A percentile compares a stretch with the other conserved stretches of the same genome.
Evolutionary conservation across 208 protist genomes (phyloP).

Genomic region (Acanthamoeba rhysodes): DNA sequence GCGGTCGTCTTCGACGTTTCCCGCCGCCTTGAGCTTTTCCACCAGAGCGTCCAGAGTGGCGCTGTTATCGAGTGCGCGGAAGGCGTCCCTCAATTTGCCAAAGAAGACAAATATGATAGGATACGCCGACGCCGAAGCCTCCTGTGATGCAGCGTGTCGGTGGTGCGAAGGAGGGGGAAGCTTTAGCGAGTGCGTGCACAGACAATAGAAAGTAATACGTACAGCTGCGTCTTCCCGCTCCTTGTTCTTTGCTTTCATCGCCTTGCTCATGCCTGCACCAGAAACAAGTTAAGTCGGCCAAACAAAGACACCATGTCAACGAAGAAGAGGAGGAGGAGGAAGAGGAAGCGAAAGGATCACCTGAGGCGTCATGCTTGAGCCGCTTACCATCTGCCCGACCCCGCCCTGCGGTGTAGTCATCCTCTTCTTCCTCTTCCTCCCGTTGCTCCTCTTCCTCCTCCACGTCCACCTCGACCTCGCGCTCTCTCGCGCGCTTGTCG

Average conservation of each 20-base stretch:
- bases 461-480: not conserved
- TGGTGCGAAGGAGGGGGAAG: not conserved
- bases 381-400: not conserved
- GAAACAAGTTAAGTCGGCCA: too few relatives aligned
- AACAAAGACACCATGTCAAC: too few relatives aligned
- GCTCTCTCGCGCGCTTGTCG: not conserved
- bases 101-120: constrained; percentile 67
- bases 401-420: not conserved
- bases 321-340: not conserved
- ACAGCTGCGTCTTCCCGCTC: not conserved
- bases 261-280: not conserved
- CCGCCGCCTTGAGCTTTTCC: constrained; percentile 19
- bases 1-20: constrained; percentile 25
- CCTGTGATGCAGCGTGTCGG: not conserved
- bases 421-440: not conserved
- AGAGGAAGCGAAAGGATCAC: too few relatives aligned
- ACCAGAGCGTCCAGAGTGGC: constrained; percentile 48
- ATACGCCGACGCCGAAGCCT: constrained; percentile 11
- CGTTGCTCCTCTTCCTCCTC: not conserved
- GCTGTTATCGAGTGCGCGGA: constrained; percentile 20
- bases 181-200: too few relatives aligned
- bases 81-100: constrained; percentile 41
- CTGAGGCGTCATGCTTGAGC: not conserved
- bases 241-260: not conserved
- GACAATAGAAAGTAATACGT: not conserved